A percentile compares a stretch with the other conserved stretches of the same genome.
Conservation (phyloP, 139 green algal genomes). For the Auxenochlorella protothecoides region DNA sequence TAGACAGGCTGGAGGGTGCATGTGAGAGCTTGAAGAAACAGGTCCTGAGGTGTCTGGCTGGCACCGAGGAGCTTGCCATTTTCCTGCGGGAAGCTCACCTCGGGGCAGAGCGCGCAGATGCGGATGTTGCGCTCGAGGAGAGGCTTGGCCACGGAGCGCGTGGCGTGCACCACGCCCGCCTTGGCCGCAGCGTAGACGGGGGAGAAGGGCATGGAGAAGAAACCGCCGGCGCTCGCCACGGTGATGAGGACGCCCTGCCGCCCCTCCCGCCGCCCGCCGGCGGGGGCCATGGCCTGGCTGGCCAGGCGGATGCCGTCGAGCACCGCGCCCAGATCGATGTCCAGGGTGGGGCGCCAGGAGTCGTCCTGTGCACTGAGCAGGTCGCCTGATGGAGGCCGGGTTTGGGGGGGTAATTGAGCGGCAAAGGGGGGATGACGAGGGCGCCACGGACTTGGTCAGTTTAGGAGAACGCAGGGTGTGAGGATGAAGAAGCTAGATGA, state of each 20-base stretch:
- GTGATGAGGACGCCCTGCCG: constrained; percentile 39
- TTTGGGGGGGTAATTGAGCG: too few species aligned
- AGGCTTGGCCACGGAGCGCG: constrained; percentile 28
- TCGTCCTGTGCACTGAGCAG: constrained; percentile 22
- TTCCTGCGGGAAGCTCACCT: background rate
- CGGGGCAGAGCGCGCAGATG: constrained; percentile 49
- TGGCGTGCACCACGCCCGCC: constrained; percentile 56
- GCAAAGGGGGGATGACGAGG: too few species aligned
- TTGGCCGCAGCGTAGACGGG: constrained; percentile 72
- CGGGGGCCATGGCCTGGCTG: constrained; percentile 12
- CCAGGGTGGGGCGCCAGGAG: constrained; percentile 46
- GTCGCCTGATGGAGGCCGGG: constrained; percentile 1
- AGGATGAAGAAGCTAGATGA: too few species aligned
- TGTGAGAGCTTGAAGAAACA: too few species aligned
- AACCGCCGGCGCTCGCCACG: constrained; percentile 51
- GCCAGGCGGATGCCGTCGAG: constrained; percentile 32
- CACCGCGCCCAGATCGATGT: constrained; percentile 58
- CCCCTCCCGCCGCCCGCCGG: background rate
- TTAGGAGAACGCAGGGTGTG: too few species aligned
- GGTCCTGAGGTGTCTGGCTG: too few species aligned
- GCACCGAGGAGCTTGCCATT: too few species aligned
- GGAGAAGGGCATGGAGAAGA: constrained; percentile 60
- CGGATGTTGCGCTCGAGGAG: constrained; percentile 32
- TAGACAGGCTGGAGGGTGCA: too few species aligned
- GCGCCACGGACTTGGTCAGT: too few species aligned